phyloP scores from a whole-genome alignment of 2,329 filamentous ascomycete species.

The Tolypocladium paradoxum region DNA sequence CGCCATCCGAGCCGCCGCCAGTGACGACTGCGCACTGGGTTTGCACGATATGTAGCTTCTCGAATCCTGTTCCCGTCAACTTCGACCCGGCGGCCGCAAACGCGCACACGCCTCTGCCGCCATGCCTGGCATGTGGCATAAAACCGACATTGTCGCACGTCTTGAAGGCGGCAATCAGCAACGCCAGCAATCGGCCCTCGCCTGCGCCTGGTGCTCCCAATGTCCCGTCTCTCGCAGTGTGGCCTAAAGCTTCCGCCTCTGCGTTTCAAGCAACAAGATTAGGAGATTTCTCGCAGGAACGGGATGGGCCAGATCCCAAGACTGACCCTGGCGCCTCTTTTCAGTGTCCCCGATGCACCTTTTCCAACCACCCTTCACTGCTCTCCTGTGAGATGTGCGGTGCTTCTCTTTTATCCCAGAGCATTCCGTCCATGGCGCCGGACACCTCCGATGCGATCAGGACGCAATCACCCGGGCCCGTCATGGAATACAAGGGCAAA shows the following conservation, averaged over 20 bases:
- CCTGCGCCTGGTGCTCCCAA: conserved; percentile 2
- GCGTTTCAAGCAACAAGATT: not conserved
- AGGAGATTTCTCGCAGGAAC: not conserved
- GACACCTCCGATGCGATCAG: conserved; percentile 33
- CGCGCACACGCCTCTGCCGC: conserved; percentile 67
- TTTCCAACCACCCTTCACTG: conserved; percentile 83
- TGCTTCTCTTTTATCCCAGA: conserved; percentile 54
- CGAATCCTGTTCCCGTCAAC: conserved; percentile 84
- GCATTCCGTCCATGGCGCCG: conserved; percentile 21
- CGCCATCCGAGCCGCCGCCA: conserved; percentile 28
- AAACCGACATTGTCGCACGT: conserved; percentile 76
- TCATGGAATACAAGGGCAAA: conserved; percentile 31
- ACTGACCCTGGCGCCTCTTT: conserved; percentile 28
- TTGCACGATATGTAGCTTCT: conserved; percentile 90
- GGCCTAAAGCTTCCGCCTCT: not conserved
- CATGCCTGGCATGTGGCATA: conserved; percentile 88
- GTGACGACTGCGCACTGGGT: conserved; percentile 73
- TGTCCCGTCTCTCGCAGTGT: not conserved
- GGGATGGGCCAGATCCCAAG: not conserved
- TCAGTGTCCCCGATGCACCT: conserved; percentile 81
- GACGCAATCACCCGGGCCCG: conserved; percentile 69
- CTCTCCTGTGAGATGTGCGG: conserved; percentile 85
- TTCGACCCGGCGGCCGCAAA: conserved; percentile 80
- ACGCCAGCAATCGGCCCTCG: conserved; percentile 46
- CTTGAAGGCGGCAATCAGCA: conserved; percentile 76